Evolutionary conservation across 179 eudicot species (phyloP), one percentile per base, ranked within the genome.

Genomic region (Corrigiola litoralis): DNA sequence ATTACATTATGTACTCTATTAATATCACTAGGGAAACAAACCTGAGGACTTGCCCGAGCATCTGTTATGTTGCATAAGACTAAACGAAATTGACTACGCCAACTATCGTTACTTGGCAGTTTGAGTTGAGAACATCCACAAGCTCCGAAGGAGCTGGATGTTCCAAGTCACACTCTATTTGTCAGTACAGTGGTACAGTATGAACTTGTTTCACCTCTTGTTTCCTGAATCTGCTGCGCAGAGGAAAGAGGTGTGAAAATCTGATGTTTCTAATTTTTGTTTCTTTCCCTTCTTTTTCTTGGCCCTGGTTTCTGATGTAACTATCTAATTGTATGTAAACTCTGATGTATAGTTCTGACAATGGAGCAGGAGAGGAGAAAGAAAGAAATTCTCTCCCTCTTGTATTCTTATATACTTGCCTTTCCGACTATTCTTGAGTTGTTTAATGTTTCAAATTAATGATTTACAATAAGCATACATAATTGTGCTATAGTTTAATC

Each of bases 31-130:
- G 98, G 98, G 96, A 72, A 87, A 71, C 69, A 92, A 82, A 71
- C 79, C 90, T 1, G 98, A 92, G 67, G 98, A 92, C 69, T 75
- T 92, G 69, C 98, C 98, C 0, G 98, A 92, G 70, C 77, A 82
- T 67, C 71, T 92, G 71, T 42, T 92, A 52, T 85, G 98, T 65
- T 92, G 98, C 64, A 17, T 87, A 65, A 77, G 95, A 49, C 63
- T 92, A 71, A 90, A 89, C 54, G 95, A 90, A 72, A 81, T 92
- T 33, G 84, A 89, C 71, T 82, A 79, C 65, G 29, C 67, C 33
- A 89, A 84, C 51, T 89, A 87, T 73, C 81, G 82, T 63, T 88
- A 81, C 69, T 83, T 92, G 64, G 78, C 78, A 18, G 68, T 76
- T 58, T 79, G 72, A 75, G 58, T 36, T 52, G 32, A 58, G 33